phyloP scores from a whole-genome alignment of 148 eudicot species.

The Chenopodium quinoa region DNA sequence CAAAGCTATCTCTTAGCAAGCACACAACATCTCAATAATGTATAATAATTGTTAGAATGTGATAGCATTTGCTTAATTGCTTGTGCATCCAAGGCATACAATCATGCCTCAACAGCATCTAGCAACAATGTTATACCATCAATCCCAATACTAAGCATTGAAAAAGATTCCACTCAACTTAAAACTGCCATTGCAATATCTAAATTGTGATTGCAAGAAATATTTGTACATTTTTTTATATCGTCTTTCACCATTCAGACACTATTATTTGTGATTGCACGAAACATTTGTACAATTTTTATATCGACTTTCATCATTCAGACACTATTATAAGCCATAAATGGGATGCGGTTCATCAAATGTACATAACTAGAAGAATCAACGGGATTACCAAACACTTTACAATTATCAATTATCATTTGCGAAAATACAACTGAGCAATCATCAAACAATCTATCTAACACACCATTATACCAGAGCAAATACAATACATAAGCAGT shows the following conservation, averaged over 20 bases:
- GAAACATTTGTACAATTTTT: too few relatives aligned
- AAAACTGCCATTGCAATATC: neutral
- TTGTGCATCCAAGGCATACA: neutral
- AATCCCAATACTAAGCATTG: neutral
- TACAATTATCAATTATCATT: too few relatives aligned
- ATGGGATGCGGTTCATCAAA: too few relatives aligned
- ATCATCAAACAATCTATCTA: neutral
- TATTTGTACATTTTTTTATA: too few relatives aligned
- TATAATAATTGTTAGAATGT: neutral
- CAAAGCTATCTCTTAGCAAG: neutral
- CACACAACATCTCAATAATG: neutral
- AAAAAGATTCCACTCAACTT: neutral
- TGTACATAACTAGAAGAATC: too few relatives aligned
- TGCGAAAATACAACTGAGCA: neutral
- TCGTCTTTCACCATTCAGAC: too few relatives aligned
- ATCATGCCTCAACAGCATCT: neutral
- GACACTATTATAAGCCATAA: too few relatives aligned
- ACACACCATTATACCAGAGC: neutral
- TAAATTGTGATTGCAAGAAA: neutral
- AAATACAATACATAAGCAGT: neutral
- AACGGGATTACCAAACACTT: too few relatives aligned
- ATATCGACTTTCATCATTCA: neutral
- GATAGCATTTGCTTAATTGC: neutral
- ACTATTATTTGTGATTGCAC: neutral
- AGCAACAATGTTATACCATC: neutral